A percentile compares a stretch with the other conserved stretches of the same genome.
Conservation (phyloP, 2,329 filamentous ascomycete genomes). For the Fusarium verrucosum region DNA sequence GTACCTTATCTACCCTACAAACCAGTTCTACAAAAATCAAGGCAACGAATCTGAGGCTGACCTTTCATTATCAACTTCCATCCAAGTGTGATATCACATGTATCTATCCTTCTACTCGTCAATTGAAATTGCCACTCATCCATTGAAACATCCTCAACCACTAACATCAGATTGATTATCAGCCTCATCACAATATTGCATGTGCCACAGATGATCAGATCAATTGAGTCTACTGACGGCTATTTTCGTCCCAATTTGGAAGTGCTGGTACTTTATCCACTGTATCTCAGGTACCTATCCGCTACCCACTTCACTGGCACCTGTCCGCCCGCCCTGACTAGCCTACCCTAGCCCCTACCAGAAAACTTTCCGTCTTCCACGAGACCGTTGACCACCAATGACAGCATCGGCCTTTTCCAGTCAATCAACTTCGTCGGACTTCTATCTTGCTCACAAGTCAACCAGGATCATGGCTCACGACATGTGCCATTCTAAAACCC, state of each 20-base stretch:
- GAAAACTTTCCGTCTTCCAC: constrained; percentile 37
- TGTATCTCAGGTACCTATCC: constrained; percentile 11
- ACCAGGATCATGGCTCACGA: constrained; percentile 40
- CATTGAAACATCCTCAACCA: neutral
- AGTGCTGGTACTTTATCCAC: constrained; percentile 2
- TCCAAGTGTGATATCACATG: constrained; percentile 1
- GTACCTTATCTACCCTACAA: neutral
- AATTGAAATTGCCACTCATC: constrained; percentile 2
- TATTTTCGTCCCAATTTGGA: constrained; percentile 7
- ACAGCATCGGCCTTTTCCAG: constrained; percentile 21
- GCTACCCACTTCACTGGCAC: constrained; percentile 28
- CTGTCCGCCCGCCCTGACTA: constrained; percentile 30
- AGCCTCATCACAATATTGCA: constrained; percentile 9
- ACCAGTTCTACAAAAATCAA: neutral
- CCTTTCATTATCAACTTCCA: neutral
- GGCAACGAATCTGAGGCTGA: neutral
- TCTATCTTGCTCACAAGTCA: constrained; percentile 9
- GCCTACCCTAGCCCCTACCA: constrained; percentile 15
- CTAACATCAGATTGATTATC: neutral
- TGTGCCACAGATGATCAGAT: neutral
- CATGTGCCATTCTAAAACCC: constrained; percentile 31
- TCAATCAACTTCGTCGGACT: neutral
- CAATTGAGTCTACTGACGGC: neutral
- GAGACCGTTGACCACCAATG: constrained; percentile 18
- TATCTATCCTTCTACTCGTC: neutral